Base-by-base conservation (phyloP, 116 monocot genomes). In the Thalassia testudinum region DNA sequence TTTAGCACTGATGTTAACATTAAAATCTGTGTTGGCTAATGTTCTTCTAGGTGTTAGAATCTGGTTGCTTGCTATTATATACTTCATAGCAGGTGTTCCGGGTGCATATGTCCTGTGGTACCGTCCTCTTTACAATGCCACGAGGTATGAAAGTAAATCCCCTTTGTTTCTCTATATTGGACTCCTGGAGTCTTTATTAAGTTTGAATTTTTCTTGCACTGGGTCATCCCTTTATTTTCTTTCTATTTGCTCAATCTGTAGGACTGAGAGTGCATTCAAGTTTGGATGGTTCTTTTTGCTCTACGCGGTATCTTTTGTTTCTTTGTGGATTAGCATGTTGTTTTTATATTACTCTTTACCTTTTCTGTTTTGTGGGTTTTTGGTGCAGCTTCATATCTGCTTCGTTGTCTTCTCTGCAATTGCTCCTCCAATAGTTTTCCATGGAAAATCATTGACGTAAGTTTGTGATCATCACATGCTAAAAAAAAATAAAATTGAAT, bases 281-380 rank as follows among this genome's bases (percentile, higher is more conserved):
- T 87, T 95, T 63, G 72, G 88, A 45, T 88, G 87, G 95, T 95
- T 95, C 63, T 95, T 95, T 67, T 50, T 95, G 43, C 81, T 81
- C 57, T 85, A 85, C 65, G 1, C 71, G 80, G 85, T 85, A 66
- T 40, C 13, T 2, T 27, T 15, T 27, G 26, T 52, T 59, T 38
- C 19, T 17, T 38, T 26, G n/a, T 48, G 26, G 40, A 17, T 42
- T 53, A 26, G 22, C 20, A 20, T 42, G 20, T n/a, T 26, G 14
- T 24, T 43, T 26, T 12, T 26, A 0, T 27, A 25, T 58, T 25
- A 13, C 26, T 58, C 18, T 49, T 7, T 38, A 30, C 22, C 48
- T 27, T 47, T 57, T 21, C 1, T 37, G 25, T n/a, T 48, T 12
- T 42, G 0, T 62, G 12, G 26, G 15, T 25, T 42, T 53, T 38